Evolutionary conservation across 129 eudicot genomes (phyloP).

Genomic region (Flaveria sonorensis): DNA sequence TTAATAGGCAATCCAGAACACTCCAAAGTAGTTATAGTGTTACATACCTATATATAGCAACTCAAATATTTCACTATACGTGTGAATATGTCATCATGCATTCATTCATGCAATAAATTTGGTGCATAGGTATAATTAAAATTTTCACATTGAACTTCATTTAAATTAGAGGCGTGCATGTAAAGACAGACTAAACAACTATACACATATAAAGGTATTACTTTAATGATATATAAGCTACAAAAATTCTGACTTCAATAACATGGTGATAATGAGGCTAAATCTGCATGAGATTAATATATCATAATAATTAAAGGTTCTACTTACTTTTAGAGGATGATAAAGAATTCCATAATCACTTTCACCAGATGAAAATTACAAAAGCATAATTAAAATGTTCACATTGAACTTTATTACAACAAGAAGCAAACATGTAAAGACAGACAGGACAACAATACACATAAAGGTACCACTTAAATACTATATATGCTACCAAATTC

Average conservation of each 20-base stretch:
- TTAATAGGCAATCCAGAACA: constrained; percentile 3
- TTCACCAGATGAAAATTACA: too few relatives aligned
- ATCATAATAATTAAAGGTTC: not conserved
- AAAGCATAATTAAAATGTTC: constrained; percentile 16
- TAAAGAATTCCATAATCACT: too few relatives aligned
- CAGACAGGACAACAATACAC: constrained; percentile 12
- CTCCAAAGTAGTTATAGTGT: not conserved
- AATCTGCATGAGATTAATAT: not conserved
- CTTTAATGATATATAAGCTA: constrained; percentile 14
- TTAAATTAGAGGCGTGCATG: not conserved
- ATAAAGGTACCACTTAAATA: not conserved
- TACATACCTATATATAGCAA: not conserved
- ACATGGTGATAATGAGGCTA: not conserved
- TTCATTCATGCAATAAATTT: not conserved
- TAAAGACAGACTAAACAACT: constrained; percentile 5
- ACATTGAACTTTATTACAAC: not conserved
- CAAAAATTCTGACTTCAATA: not conserved
- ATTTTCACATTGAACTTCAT: constrained; percentile 17
- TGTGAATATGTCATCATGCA: not conserved
- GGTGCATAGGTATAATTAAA: not conserved
- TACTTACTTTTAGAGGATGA: too few relatives aligned
- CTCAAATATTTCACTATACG: constrained; percentile 4
- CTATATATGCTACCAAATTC: not conserved
- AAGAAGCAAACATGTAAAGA: not conserved
- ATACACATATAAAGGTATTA: too few relatives aligned